Evolutionary conservation across 306 rosid genomes (phyloP).

Genomic region (Medicago lupulina): DNA sequence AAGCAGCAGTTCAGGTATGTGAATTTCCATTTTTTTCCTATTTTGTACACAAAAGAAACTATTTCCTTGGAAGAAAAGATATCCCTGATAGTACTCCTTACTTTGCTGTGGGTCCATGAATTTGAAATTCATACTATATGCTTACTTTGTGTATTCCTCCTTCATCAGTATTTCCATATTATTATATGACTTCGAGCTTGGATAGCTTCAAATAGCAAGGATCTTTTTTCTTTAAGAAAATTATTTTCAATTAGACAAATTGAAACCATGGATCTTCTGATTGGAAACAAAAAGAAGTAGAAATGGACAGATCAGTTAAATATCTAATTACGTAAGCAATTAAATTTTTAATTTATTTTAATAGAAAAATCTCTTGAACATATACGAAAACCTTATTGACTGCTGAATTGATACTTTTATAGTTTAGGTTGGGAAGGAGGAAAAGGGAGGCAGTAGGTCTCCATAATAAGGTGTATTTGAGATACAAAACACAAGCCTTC

Average conservation of each 20-base stretch:
- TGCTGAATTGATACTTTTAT: background rate
- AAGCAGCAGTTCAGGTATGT: constrained; percentile 94
- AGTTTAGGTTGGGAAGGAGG: constrained; percentile 14
- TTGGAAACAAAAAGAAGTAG: background rate
- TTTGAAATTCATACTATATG: constrained; percentile 28
- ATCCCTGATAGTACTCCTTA: background rate
- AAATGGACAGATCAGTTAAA: background rate
- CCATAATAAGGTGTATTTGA: background rate
- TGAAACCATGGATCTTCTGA: constrained; percentile 4
- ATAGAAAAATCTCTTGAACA: background rate
- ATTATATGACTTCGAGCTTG: constrained; percentile 14
- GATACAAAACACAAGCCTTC: constrained; percentile 22
- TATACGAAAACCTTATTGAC: constrained; percentile 9
- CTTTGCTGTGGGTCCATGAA: constrained; percentile 13
- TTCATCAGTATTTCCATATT: constrained; percentile 3
- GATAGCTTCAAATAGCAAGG: constrained; percentile 27
- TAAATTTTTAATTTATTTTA: background rate
- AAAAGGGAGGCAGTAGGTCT: constrained; percentile 13
- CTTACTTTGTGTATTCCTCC: background rate
- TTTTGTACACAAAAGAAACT: constrained; percentile 25
- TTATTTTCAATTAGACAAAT: constrained; percentile 1
- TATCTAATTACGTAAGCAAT: constrained; percentile 5
- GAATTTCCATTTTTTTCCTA: constrained; percentile 14
- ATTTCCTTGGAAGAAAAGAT: constrained; percentile 5
- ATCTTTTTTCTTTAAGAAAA: background rate